phyloP scores from a whole-genome alignment of 2,329 filamentous ascomycete genomes.

The Canariomyces notabilis region DNA sequence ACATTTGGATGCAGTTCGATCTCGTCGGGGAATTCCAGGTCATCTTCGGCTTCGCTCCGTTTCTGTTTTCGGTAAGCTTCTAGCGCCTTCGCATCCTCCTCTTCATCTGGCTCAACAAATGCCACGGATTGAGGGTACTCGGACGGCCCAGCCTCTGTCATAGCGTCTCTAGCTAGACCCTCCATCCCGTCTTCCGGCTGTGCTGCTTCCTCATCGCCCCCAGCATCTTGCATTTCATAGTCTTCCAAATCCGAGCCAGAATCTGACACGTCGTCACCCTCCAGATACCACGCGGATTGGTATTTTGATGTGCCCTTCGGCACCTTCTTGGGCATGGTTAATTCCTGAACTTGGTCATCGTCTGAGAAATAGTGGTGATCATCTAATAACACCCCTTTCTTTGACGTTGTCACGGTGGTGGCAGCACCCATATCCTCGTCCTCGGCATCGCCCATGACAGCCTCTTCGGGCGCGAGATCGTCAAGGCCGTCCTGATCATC shows the following conservation, averaged over 20 bases:
- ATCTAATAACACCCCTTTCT: conserved; percentile 87
- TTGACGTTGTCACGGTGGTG: conserved; percentile 45
- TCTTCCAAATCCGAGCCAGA: conserved; percentile 81
- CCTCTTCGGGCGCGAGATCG: conserved; percentile 81
- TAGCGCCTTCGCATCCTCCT: conserved; percentile 70
- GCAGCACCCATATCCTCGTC: conserved; percentile 43
- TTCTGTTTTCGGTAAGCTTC: conserved; percentile 75
- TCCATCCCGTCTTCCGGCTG: conserved; percentile 80
- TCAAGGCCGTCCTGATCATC: conserved; percentile 79
- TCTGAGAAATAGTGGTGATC: conserved; percentile 98
- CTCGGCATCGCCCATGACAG: conserved; percentile 68
- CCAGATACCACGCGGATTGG: conserved; percentile 88
- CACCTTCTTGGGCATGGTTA: conserved; percentile 63
- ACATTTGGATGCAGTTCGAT: conserved; percentile 90
- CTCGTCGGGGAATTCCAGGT: conserved; percentile 94
- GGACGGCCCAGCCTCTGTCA: conserved; percentile 71
- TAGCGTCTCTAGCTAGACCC: conserved; percentile 58
- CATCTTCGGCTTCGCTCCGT: conserved; percentile 76
- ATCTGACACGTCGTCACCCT: conserved; percentile 67
- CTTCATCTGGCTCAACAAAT: conserved; percentile 82
- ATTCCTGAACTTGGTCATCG: conserved; percentile 60
- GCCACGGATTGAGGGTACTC: conserved; percentile 93
- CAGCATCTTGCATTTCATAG: conserved; percentile 53
- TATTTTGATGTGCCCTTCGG: conserved; percentile 91
- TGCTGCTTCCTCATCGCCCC: conserved; percentile 50